Evolutionary conservation across 108 stramenopile species (phyloP).

Genomic region (Nitzschia putrida): DNA sequence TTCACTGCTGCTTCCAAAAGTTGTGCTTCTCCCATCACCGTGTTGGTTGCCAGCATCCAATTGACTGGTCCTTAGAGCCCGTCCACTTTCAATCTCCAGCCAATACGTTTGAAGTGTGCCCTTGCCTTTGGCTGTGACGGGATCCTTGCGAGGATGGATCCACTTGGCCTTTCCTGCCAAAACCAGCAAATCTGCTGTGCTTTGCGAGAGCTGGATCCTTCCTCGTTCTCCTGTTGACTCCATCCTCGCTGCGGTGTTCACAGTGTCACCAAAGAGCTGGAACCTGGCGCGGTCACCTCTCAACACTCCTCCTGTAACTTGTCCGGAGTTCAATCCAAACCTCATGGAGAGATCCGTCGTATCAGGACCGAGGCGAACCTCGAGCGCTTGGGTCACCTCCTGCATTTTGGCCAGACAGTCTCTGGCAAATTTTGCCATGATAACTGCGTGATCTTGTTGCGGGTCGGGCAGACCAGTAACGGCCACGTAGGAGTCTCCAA

Average conservation of each 20-base stretch:
- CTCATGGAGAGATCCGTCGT: constrained; percentile 25
- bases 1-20: background rate
- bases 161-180: constrained; percentile 48
- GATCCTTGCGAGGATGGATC: constrained; percentile 40
- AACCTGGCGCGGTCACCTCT: constrained; percentile 20
- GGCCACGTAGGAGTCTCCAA: constrained; percentile 54
- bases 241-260: constrained; percentile 66
- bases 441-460: constrained; percentile 14
- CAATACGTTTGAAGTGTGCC: constrained; percentile 37
- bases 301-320: constrained; percentile 24
- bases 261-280: constrained; percentile 31
- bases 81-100: constrained; percentile 4
- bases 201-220: constrained; percentile 55
- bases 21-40: background rate
- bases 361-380: constrained; percentile 25
- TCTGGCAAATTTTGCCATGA: constrained; percentile 25
- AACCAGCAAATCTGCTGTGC: constrained; percentile 50
- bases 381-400: constrained; percentile 9
- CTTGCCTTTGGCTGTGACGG: constrained; percentile 65
- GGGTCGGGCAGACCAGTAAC: constrained; percentile 32
- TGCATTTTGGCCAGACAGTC: constrained; percentile 21
- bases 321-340: constrained; percentile 20
- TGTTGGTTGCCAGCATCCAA: background rate
- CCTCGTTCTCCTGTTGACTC: constrained; percentile 54
- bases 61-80: background rate